Base-by-base conservation (phyloP, 495 filamentous ascomycete genomes). In the Aspergillus leporis region DNA sequence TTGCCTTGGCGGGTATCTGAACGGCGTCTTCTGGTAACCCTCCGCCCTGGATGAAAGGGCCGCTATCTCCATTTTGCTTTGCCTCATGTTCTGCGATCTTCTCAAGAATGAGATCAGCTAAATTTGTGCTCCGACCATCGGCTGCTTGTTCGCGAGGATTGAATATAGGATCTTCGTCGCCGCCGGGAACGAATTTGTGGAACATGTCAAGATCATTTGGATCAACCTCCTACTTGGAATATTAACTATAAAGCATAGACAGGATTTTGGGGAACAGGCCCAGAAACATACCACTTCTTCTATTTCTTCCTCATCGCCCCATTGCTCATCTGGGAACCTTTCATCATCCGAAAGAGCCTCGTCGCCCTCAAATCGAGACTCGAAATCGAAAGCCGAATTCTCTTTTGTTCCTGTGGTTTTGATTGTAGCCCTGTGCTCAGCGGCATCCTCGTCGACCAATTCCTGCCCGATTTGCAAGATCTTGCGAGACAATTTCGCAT, bases 41-140 rank as follows among this genome's bases (percentile, higher is more conserved):
- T 55, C 74, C 79, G 40, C 78, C 81, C 51, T 82, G 76, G 28
- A 78, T 67, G 59, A 66, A 62, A 5, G 78, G 68, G 52, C 68
- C 55, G 19, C 68, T 56, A 61, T 76, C 53, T 13, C 76, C 67
- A 7, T 81, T 72, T 61, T 85, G 79, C 14, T 79, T 84, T 1
- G 90, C 88, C 78, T 99, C 95, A 66, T 94, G 90, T 59, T 88
- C 87, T 12, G 92, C 92, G 65, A 99, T 99, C 75, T 95, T 96
- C 63, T 91, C 85, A 14, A 99, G 75, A 53, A 97, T 97, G 52
- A 98, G 74, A 64, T 94, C 94, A 31, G 95, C 90, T 51, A 99
- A 80, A 66, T 96, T 93, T 53, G 90, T 91, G 12, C 85, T 82
- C 48, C 80, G 75, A 12, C 77, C 78, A 45, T 78, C 75, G 18